These are phyloP conservation scores for Saccharomyces hybrid DNA, from an alignment of 1,139 yeast genomes.

Conservation along the genomic window DNA sequence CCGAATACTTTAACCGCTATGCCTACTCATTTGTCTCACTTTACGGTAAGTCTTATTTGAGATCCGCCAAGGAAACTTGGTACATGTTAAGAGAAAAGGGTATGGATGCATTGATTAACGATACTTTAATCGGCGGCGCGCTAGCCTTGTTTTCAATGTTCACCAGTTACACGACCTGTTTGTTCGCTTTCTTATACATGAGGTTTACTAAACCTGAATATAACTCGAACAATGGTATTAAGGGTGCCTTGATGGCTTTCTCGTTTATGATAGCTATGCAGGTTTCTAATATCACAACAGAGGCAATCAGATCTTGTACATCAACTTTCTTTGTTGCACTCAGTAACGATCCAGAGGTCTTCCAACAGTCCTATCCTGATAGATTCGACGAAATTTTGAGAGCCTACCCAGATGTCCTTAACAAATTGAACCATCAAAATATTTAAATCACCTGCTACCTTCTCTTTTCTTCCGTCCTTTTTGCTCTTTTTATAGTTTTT, in stretches of 20 bases:
- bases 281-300: constrained; percentile 62
- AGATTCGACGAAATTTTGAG: constrained; percentile 63
- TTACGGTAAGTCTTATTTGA: constrained; percentile 71
- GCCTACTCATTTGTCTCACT: constrained; percentile 84
- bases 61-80: constrained; percentile 78
- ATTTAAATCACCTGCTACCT: constrained; percentile 13
- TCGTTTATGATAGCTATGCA: constrained; percentile 71
- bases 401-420: constrained; percentile 67
- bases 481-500: background rate
- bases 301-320: constrained; percentile 72
- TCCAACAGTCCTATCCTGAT: constrained; percentile 68
- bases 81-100: constrained; percentile 72
- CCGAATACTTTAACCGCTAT: constrained; percentile 80
- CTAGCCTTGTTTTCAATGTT: constrained; percentile 63
- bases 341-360: constrained; percentile 82
- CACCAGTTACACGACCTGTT: constrained; percentile 60
- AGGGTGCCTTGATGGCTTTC: constrained; percentile 73
- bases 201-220: constrained; percentile 66
- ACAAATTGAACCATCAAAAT: constrained; percentile 39
- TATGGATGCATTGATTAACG: constrained; percentile 78
- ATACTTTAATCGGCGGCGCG: constrained; percentile 71
- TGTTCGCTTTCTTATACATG: constrained; percentile 65
- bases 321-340: constrained; percentile 82
- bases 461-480: background rate
- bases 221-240: constrained; percentile 56